Conservation (phyloP, 768 basidiomycete genomes). For the Hydnomerulius pinastri region DNA sequence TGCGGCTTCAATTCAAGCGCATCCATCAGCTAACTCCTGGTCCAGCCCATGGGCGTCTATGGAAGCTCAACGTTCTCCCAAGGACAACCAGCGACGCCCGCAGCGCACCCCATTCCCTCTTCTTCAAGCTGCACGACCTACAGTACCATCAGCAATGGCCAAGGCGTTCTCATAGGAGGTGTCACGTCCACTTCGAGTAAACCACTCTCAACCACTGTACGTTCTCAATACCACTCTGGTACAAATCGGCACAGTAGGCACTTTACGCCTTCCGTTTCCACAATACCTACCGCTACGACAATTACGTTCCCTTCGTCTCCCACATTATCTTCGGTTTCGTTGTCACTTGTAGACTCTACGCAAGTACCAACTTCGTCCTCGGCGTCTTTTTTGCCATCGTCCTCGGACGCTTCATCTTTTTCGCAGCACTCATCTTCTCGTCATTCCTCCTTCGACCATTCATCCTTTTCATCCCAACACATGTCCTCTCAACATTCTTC, state of each 20-base stretch:
- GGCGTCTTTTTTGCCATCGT: background rate
- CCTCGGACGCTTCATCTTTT: background rate
- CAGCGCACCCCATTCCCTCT: conserved; percentile 55
- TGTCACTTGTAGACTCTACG: background rate
- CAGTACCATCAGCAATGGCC: conserved; percentile 53
- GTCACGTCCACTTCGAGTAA: conserved; percentile 11
- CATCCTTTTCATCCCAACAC: background rate
- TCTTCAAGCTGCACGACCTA: conserved; percentile 60
- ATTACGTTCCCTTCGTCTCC: conserved; percentile 8
- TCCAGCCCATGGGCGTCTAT: conserved; percentile 68
- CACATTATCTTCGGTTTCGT: background rate
- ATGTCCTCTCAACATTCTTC: background rate
- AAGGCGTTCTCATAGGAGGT: conserved; percentile 29
- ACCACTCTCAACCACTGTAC: background rate
- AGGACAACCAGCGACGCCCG: conserved; percentile 55
- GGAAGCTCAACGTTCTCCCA: conserved; percentile 68
- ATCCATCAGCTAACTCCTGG: background rate
- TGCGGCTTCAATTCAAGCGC: background rate
- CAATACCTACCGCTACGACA: conserved; percentile 6
- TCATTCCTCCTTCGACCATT: background rate
- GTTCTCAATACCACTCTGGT: background rate
- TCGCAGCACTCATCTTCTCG: background rate
- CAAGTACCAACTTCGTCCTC: background rate
- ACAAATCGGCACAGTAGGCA: background rate
- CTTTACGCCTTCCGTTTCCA: conserved; percentile 3